These are phyloP conservation scores for Alternaria infectoria DNA, from an alignment of 2,329 filamentous ascomycete species.

Conservation along the genomic window DNA sequence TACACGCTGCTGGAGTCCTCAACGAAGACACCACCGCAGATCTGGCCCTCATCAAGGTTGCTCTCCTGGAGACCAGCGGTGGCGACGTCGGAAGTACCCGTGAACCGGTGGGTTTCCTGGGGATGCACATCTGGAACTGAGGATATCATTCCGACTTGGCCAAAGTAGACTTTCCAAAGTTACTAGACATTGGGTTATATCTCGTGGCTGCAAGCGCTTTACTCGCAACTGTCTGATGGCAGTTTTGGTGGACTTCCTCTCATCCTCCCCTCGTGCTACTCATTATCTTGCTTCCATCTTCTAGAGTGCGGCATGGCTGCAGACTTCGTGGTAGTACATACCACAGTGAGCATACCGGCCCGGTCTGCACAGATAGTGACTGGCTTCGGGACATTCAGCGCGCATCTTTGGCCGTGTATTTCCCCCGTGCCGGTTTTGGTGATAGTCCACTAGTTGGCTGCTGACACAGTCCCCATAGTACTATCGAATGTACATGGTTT, in stretches of 20 bases:
- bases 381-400: neutral
- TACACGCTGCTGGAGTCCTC: slow-evolving; percentile 41
- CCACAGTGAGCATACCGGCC: neutral
- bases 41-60: slow-evolving; percentile 47
- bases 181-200: neutral
- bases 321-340: neutral
- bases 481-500: neutral
- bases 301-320: neutral
- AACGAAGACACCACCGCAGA: slow-evolving; percentile 48
- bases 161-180: neutral
- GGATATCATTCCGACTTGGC: neutral
- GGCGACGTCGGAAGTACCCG: slow-evolving; percentile 47
- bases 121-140: slow-evolving; percentile 66
- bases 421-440: neutral
- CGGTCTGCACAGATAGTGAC: neutral
- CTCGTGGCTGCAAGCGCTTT: neutral
- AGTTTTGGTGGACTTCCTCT: neutral
- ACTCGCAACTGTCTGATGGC: neutral
- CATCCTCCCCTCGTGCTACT: neutral
- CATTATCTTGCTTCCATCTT: neutral
- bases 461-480: neutral
- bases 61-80: slow-evolving; percentile 44
- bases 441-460: neutral
- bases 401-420: neutral
- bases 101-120: slow-evolving; percentile 63